Conservation (phyloP, 2,329 filamentous ascomycete genomes). For the Pseudogymnoascus sp. region DNA sequence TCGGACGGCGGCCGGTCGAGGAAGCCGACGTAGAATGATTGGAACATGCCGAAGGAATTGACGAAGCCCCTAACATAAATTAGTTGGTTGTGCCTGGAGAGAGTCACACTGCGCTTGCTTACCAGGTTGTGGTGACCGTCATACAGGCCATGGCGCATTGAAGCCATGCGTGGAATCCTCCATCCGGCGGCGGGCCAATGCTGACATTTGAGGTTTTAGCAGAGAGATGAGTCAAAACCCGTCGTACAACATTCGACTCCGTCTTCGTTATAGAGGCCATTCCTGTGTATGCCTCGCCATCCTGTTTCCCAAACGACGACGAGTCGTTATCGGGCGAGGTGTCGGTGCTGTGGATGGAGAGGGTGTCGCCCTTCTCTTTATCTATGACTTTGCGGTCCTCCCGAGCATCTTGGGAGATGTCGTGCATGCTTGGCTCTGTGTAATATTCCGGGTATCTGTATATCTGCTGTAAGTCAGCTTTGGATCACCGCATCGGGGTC, state of each 20-base stretch:
- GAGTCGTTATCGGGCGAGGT: background rate
- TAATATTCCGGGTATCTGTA: background rate
- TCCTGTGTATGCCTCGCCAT: background rate
- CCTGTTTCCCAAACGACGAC: background rate
- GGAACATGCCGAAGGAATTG: constrained; percentile 36
- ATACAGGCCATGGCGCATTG: constrained; percentile 20
- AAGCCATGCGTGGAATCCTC: constrained; percentile 23
- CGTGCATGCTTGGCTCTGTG: background rate
- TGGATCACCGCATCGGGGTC: background rate
- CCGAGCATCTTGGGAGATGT: background rate
- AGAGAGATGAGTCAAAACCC: background rate
- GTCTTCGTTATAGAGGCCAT: background rate
- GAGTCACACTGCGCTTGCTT: no score
- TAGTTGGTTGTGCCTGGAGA: no score
- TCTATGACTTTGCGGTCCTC: background rate
- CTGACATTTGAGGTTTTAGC: background rate
- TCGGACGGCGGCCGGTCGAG: constrained; percentile 28
- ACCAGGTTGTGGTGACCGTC: constrained; percentile 27
- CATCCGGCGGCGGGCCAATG: constrained; percentile 24
- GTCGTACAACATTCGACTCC: background rate
- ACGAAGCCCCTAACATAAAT: no score
- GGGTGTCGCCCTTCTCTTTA: background rate
- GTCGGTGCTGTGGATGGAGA: background rate
- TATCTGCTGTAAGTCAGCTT: background rate
- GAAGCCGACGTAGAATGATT: constrained; percentile 33